Evolutionary conservation across 2,329 filamentous ascomycete species (phyloP), one percentile per base, ranked within the genome.

Genomic region (Aspergillus sp.): DNA sequence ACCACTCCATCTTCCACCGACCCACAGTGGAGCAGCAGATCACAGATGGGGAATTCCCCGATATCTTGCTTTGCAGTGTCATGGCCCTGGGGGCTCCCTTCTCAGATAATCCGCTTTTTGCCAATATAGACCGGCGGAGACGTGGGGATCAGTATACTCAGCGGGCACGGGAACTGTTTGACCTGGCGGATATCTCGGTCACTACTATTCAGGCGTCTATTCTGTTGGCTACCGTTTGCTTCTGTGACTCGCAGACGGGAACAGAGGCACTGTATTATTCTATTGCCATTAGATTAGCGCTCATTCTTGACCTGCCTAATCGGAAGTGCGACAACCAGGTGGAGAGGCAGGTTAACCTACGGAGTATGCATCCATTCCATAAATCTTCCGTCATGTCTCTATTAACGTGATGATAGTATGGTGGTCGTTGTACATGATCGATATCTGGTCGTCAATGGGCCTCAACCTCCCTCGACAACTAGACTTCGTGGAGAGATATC

Each of bases 381-480:
- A 11, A 3, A 5, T 9, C 33, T 6, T 23, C 19, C 3, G 6
- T 35, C n/a, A 4, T 35, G 21, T 24, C 5, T 8, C 67, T 75
- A n/a, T 59, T 69, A n/a, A 60, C 51, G 57, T 4, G 63, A 61
- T 31, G 27, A 56, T 70, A 66, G 70, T 70, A 6, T 77, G 74
- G 73, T 77, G 75, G 75, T 69, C 73, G 2, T 62, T 77, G 1
- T 75, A 69, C 59, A 77, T 77, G 75, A 74, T 76, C 45, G 75
- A 77, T 52, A 68, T 73, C 17, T 78, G 75, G 75, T 74, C 69
- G 9, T 73, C 73, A 2, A 66, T 70, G 11, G 75, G 74, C 2
- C 64, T 76, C 3, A 64, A 70, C 4, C 60, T 76, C 9, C 73
- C 73, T 9, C 67, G 71, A 12, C 68, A 72, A 50, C 65, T 77